phyloP scores from a whole-genome alignment of 768 basidiomycete species.

The Lactarius sanguifluus region DNA sequence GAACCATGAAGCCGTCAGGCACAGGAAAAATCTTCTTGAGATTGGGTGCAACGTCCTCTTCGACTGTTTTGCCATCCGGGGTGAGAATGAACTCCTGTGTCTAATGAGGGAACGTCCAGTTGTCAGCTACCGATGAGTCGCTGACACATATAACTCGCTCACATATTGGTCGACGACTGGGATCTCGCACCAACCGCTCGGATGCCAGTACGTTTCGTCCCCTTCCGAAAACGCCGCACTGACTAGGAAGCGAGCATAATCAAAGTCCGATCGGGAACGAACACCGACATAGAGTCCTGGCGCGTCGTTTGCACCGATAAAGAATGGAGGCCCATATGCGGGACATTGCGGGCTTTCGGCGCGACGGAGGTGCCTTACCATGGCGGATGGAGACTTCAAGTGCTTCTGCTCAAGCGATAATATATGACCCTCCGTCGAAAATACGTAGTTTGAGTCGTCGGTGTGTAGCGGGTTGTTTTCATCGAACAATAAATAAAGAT shows the following conservation, averaged over 20 bases:
- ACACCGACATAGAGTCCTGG: conserved; percentile 64
- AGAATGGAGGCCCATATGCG: conserved; percentile 51
- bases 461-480: conserved; percentile 72
- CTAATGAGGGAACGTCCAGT: conserved; percentile 40
- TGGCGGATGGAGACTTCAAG: conserved; percentile 55
- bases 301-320: conserved; percentile 35
- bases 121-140: conserved; percentile 6
- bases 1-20: conserved; percentile 69
- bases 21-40: conserved; percentile 61
- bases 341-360: conserved; percentile 75
- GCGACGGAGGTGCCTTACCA: conserved; percentile 59
- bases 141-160: conserved; percentile 40
- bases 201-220: conserved; percentile 61
- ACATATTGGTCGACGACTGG: conserved; percentile 71
- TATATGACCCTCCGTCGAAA: conserved; percentile 95
- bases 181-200: conserved; percentile 72
- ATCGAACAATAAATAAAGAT: conserved; percentile 90
- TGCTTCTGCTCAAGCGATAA: conserved; percentile 60
- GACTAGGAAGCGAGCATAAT: conserved; percentile 76
- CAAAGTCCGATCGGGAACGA: conserved; percentile 70
- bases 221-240: conserved; percentile 48
- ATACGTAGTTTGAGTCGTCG: conserved; percentile 84
- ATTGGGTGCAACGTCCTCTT: conserved; percentile 72
- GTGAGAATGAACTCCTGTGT: conserved; percentile 82
- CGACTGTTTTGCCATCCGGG: conserved; percentile 48